These are phyloP conservation scores for Tetramitus jugosus DNA, from an alignment of 208 protist genomes.

Conservation along the genomic window DNA sequence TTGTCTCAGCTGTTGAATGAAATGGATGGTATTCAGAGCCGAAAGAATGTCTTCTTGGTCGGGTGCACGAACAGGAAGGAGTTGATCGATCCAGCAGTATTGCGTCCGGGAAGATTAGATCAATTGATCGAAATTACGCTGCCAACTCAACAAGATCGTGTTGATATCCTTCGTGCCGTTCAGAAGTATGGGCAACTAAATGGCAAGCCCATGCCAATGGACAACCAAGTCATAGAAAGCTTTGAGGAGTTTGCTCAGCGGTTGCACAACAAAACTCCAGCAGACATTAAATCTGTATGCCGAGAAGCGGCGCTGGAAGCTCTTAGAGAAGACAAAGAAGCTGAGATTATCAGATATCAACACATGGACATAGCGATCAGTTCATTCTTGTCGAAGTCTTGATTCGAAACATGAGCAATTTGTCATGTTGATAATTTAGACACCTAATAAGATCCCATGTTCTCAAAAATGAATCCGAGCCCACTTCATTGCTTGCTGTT, in stretches of 20 bases:
- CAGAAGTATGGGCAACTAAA: too few relatives aligned
- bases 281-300: not conserved
- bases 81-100: constrained; percentile 98
- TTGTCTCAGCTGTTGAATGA: constrained; percentile 99
- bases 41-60: constrained; percentile 99
- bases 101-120: constrained; percentile 91
- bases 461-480: too few relatives aligned
- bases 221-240: not conserved
- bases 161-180: too few relatives aligned
- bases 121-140: not conserved
- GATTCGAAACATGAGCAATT: too few relatives aligned
- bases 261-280: not conserved
- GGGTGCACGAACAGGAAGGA: constrained; percentile 99
- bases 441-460: too few relatives aligned
- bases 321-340: not conserved
- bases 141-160: not conserved
- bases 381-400: too few relatives aligned
- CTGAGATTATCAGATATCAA: not conserved
- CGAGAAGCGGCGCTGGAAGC: not conserved
- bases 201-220: not conserved
- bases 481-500: too few relatives aligned
- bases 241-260: too few relatives aligned
- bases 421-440: too few relatives aligned
- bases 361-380: not conserved
- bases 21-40: constrained; percentile 97